Percentiles rank a stretch among this genome's conserved stretches.
Conservation (phyloP, 2,329 filamentous ascomycete species). For the Fusarium sp. region DNA sequence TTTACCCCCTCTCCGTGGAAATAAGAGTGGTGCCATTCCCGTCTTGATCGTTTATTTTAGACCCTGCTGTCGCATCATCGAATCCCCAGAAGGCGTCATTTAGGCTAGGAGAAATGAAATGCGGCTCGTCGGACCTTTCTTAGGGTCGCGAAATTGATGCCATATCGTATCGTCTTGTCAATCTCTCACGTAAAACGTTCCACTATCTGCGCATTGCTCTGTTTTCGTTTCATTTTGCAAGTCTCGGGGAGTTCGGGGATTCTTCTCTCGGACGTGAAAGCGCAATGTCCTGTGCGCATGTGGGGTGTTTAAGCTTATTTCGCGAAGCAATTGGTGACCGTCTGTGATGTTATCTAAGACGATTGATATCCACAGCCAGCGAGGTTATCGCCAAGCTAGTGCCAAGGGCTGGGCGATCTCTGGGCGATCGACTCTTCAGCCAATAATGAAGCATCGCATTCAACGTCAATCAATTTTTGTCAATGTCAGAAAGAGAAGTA, state of each 20-base stretch:
- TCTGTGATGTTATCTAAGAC: not conserved
- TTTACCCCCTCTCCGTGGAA: not conserved
- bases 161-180: not conserved
- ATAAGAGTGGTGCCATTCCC: constrained; percentile 19
- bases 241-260: constrained; percentile 31
- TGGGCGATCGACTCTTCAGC: constrained; percentile 18
- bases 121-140: constrained; percentile 23
- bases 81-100: constrained; percentile 34
- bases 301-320: constrained; percentile 38
- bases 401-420: constrained; percentile 37
- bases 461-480: not conserved
- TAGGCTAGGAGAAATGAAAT: constrained; percentile 7
- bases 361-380: constrained; percentile 10
- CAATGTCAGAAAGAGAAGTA: not conserved
- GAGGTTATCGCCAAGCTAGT: constrained; percentile 30
- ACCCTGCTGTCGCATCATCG: constrained; percentile 29
- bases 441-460: constrained; percentile 7
- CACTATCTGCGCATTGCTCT: not conserved
- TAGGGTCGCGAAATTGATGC: not conserved
- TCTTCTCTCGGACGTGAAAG: not conserved
- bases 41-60: not conserved
- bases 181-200: not conserved
- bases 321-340: not conserved
- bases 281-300: not conserved
- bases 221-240: not conserved